Evolutionary conservation across 805 yeast species (phyloP).

Genomic region (Phaffomyces antillensis): DNA sequence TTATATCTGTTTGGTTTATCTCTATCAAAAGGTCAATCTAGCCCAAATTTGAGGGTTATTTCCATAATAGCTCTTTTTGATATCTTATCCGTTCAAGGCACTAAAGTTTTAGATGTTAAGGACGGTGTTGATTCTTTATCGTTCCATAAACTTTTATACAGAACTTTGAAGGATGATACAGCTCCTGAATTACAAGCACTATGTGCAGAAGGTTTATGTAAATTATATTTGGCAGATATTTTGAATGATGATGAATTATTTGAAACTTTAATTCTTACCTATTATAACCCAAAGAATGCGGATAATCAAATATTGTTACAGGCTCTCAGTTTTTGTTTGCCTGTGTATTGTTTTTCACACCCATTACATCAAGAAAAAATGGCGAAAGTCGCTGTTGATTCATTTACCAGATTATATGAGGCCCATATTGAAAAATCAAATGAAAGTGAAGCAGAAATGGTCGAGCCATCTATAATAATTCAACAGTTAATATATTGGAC

Average conservation of each 20-base stretch:
- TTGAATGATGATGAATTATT: slow-evolving; percentile 64
- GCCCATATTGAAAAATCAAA: slow-evolving; percentile 32
- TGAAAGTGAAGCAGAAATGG: slow-evolving; percentile 23
- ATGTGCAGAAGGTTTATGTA: slow-evolving; percentile 83
- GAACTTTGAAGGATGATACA: slow-evolving; percentile 48
- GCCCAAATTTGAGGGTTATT: slow-evolving; percentile 47
- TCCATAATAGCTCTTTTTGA: slow-evolving; percentile 72
- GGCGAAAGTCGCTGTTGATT: slow-evolving; percentile 58
- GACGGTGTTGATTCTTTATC: slow-evolving; percentile 60
- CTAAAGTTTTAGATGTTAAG: slow-evolving; percentile 52
- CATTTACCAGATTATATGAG: slow-evolving; percentile 49
- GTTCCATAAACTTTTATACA: slow-evolving; percentile 62
- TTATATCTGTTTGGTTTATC: slow-evolving; percentile 62
- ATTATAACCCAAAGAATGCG: slow-evolving; percentile 63
- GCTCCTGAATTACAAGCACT: slow-evolving; percentile 66
- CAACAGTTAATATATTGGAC: slow-evolving; percentile 82
- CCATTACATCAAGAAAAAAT: slow-evolving; percentile 61
- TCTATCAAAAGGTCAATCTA: slow-evolving; percentile 49
- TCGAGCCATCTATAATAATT: slow-evolving; percentile 44
- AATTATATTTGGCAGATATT: slow-evolving; percentile 71
- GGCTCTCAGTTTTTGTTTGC: slow-evolving; percentile 78
- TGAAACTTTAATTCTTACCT: slow-evolving; percentile 63
- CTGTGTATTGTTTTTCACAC: slow-evolving; percentile 80
- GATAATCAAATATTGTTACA: slow-evolving; percentile 65
- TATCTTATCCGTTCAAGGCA: slow-evolving; percentile 71